Base-by-base conservation (phyloP, 2,329 filamentous ascomycete species). In the Clonostachys solani region DNA sequence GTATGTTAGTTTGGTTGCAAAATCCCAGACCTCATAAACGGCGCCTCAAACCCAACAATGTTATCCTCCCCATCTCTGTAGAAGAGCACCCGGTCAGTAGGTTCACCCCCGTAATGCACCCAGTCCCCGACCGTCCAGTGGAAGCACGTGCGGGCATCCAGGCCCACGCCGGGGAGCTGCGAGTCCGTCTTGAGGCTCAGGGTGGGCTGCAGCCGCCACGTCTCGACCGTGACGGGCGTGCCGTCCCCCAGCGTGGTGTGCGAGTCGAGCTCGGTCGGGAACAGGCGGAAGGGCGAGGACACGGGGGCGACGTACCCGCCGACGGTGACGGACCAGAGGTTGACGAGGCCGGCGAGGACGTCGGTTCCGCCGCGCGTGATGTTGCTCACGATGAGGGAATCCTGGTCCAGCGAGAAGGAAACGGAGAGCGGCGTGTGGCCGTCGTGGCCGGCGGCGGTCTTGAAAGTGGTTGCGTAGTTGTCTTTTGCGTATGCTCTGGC, bases 91-190 rank as follows among this genome's bases (percentile, higher is more conserved):
- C 60, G 50, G 41, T 68, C 63, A 12, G 68, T 35, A 2, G 64
- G 56, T 47, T 66, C 56, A 10, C 60, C 53, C 0, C 61, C 63
- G 47, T 68, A 68, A 29, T 64, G 58, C 18, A 68, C 49, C 62
- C 61, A 69, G 34, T 67, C 62, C 1, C 56, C 58, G 5, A 62
- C 47, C 34, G 57, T 61, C 64, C 63, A 68, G 5, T 56, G 52
- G 2, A 56, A 23, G 37, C 63, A 67, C 16, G 56, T 55, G n/a
- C 56, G 48, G 2, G 48, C 47, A 12, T 54, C 48, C 12, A 63
- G 35, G 0, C 44, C 47, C 6, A 47, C 47, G 0, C 58, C 58
- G 0, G 64, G 62, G 3, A 69, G 52, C 29, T 65, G 61, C 0
- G 61, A 63, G 13, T 47, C 10, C 2, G 40, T 34, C 0, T 47